phyloP scores from a whole-genome alignment of 2,329 filamentous ascomycete genomes.

The Aureobasidium zeae region DNA sequence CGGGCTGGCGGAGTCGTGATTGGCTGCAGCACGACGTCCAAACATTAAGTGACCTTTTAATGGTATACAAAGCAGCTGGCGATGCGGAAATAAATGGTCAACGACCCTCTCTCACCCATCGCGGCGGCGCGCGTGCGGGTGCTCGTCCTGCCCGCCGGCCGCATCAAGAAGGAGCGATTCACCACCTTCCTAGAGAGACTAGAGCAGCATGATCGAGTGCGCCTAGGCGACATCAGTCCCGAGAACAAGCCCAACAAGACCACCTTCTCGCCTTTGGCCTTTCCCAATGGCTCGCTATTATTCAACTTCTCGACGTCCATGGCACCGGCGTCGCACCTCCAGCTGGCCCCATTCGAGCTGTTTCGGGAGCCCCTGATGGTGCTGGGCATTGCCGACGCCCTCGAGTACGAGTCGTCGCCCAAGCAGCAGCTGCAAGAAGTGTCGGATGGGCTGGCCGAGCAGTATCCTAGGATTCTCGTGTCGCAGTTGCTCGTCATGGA shows the following conservation, averaged over 20 bases:
- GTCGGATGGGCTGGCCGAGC: conserved; percentile 38
- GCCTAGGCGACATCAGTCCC: conserved; percentile 75
- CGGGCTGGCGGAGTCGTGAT: background rate
- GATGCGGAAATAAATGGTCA: too few species aligned
- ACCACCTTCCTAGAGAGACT: conserved; percentile 68
- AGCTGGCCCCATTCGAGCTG: conserved; percentile 79
- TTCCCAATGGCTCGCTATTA: conserved; percentile 74
- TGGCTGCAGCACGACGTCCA: background rate
- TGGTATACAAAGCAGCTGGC: conserved; percentile 31
- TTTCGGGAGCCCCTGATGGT: conserved; percentile 77
- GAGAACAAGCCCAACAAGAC: conserved; percentile 79
- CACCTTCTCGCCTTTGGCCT: conserved; percentile 87
- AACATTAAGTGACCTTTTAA: background rate
- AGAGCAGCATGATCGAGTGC: conserved; percentile 68
- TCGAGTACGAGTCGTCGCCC: conserved; percentile 49
- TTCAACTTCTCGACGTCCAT: conserved; percentile 79
- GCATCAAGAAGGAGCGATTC: conserved; percentile 75
- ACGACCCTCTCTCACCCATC: conserved; percentile 82
- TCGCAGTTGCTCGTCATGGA: conserved; percentile 78
- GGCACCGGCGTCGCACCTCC: conserved; percentile 68
- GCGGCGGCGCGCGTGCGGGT: conserved; percentile 85
- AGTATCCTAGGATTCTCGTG: conserved; percentile 65
- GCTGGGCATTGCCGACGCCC: conserved; percentile 75
- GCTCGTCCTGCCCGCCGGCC: conserved; percentile 76
- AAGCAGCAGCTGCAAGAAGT: conserved; percentile 23